phyloP scores from a whole-genome alignment of 345 rosid species.

The Populus simonii region DNA sequence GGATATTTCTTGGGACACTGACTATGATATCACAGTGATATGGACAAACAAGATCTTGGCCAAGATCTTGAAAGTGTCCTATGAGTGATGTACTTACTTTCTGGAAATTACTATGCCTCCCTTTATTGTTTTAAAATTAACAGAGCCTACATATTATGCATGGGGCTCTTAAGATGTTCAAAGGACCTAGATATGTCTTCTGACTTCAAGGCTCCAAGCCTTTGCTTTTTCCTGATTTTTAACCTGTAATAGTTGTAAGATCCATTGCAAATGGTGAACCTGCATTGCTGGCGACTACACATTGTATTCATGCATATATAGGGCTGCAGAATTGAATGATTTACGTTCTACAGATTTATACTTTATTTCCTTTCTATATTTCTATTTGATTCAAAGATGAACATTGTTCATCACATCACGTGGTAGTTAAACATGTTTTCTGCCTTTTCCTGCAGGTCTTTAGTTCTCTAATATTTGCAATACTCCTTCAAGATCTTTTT shows the following conservation, averaged over 20 bases:
- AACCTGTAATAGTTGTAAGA: neutral
- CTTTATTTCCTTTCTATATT: neutral
- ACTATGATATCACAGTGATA: neutral
- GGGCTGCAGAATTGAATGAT: conserved; percentile 1
- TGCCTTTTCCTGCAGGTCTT: conserved; percentile 11
- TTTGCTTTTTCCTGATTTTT: neutral
- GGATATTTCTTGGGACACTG: neutral
- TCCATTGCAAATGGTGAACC: neutral
- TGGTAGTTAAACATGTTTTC: conserved; percentile 1
- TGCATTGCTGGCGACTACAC: neutral
- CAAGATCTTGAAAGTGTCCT: neutral
- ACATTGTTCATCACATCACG: neutral
- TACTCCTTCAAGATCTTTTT: neutral
- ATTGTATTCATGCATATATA: neutral
- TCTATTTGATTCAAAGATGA: neutral
- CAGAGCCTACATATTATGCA: neutral
- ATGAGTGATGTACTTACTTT: neutral
- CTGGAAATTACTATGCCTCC: neutral
- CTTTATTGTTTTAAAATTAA: neutral
- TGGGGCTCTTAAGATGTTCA: neutral
- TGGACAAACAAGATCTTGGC: neutral
- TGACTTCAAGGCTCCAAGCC: neutral
- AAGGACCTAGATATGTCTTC: neutral
- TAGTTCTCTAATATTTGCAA: neutral
- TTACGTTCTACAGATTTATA: neutral